phyloP scores from a whole-genome alignment of 352 stramenopile genomes.

The Aphanomyces invadans region DNA sequence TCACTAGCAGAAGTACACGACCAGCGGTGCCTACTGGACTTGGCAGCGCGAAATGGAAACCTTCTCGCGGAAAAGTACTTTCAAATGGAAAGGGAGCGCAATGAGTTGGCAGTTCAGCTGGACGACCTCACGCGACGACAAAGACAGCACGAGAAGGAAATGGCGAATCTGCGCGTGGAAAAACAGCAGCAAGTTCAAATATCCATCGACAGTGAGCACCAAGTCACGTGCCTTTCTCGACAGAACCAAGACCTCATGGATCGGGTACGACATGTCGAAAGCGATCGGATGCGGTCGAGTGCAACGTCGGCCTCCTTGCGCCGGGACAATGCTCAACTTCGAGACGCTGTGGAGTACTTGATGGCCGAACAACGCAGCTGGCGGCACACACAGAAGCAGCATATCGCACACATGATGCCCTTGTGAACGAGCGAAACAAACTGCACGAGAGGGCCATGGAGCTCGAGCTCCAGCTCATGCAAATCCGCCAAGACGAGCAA shows the following conservation, averaged over 20 bases:
- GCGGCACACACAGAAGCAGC: neutral
- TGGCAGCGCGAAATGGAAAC: neutral
- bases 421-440: neutral
- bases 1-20: neutral
- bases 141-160: neutral
- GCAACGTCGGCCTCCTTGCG: neutral
- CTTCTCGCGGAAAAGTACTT: conserved; percentile 15
- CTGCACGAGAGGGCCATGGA: neutral
- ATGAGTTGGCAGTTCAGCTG: neutral
- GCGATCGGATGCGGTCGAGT: neutral
- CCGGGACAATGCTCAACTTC: neutral
- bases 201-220: neutral
- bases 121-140: neutral
- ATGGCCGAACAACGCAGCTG: neutral
- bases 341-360: neutral
- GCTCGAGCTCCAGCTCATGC: neutral
- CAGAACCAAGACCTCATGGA: neutral
- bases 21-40: neutral
- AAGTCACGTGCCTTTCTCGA: neutral
- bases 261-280: neutral
- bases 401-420: neutral
- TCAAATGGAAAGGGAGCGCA: neutral
- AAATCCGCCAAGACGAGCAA: neutral
- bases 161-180: neutral
- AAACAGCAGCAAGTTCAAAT: neutral